Base-by-base conservation (phyloP, 169 alveolate species). In the Theileria sp. region DNA sequence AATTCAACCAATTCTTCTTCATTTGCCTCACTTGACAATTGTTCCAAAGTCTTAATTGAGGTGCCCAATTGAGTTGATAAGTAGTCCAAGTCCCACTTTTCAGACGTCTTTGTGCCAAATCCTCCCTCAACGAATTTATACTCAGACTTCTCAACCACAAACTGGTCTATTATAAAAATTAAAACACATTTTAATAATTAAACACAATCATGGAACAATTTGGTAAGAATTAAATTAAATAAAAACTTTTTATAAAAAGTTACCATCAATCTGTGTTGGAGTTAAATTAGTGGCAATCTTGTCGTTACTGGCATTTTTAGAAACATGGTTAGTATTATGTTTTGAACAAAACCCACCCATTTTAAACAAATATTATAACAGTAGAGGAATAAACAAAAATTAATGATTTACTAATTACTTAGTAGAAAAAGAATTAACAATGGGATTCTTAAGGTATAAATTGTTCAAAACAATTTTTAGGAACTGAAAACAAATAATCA, bases 11-110 rank as follows among this genome's bases (percentile, higher is more conserved):
- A 13, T 9, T 65, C 73, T 60, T 68, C 78, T 8, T 56, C 49
- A 12, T 8, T 50, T 8, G 38, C 77, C 15, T 28, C 51, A 0
- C 15, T 75, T 5, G 26, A n/a, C 0, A 54, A 6, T 12, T 49
- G 30, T 17, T 75, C 80, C 12, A 82, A 64, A 12, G 72, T 70
- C 23, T 78, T 82, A 9, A 79, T 73, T 12, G 54, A 67, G 0
- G 67, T 70, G 17, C 77, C 61, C 17, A 82, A 68, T 15, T 64
- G 61, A 8, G 77, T 34, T 7, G 85, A 64, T 70, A 82, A 26
- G 6, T 30, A 38, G 38, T 75, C 75, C 36, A 26, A 77, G 75
- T 82, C 85, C 88, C 88, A 82, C 21, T 75, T 58, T n/a, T 25
- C 58, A 17, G 17, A 13, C n/a, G 30, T 32, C 28, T 12, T 34